Evolutionary conservation across 768 basidiomycete genomes (phyloP).

Genomic region (Mrakia blollopis): DNA sequence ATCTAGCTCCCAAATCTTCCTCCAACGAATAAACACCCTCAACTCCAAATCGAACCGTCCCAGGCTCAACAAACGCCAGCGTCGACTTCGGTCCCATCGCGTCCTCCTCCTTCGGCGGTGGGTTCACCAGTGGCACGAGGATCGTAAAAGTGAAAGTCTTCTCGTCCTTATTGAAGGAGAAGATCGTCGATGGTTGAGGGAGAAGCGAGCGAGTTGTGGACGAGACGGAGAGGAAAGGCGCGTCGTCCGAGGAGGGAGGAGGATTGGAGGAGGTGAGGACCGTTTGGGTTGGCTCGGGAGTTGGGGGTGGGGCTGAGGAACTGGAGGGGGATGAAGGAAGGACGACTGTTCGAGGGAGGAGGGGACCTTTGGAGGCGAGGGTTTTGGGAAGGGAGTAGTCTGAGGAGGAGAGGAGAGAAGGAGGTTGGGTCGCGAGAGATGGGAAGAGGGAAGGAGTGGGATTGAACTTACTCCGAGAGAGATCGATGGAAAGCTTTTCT

Average conservation of each 20-base stretch:
- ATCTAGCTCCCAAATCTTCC: background rate
- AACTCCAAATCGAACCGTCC: background rate
- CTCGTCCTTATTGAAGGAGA: background rate
- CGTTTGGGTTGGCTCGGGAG: background rate
- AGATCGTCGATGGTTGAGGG: background rate
- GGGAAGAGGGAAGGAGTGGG: background rate
- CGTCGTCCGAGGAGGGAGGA: background rate
- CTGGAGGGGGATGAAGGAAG: constrained; percentile 8
- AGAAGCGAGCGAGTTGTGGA: background rate
- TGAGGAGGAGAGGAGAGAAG: background rate
- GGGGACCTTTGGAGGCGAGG: constrained; percentile 27
- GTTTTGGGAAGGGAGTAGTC: constrained; percentile 30
- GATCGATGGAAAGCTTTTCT: constrained; percentile 23
- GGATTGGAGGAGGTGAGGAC: constrained; percentile 5
- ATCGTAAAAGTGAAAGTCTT: background rate
- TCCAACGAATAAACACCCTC: background rate
- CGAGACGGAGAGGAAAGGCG: background rate
- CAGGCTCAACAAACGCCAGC: background rate
- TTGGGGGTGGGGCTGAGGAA: background rate
- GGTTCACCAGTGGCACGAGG: background rate
- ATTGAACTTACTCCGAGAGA: constrained; percentile 20
- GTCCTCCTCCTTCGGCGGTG: background rate
- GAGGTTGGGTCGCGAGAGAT: background rate
- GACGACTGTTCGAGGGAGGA: constrained; percentile 24
- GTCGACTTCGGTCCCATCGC: background rate